Base-by-base conservation (phyloP, 1,284 basidiomycete species). In the Mycena citricolor region DNA sequence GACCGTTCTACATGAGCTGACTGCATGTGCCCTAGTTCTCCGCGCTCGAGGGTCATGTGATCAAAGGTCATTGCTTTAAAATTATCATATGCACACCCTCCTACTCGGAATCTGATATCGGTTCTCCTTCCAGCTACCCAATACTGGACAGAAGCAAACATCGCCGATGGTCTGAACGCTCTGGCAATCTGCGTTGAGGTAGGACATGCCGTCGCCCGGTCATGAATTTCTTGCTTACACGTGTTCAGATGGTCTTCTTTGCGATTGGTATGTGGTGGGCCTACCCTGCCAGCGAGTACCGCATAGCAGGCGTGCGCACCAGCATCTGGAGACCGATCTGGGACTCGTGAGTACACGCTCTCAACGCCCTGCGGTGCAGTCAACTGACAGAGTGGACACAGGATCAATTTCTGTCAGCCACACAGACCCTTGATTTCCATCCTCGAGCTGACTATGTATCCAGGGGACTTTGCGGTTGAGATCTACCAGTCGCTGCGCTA, bases 181-280 rank as follows among this genome's bases (percentile, higher is more conserved):
- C 71, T 95, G 12, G 70, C 85, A 11, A 91, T 81, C 12, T 89
- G 86, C 51, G 79, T 93, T 33, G 92, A 94, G 74, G 86, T 87
- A 48, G 29, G 57, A 42, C 30, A 23, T 40, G 10, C 48, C 14
- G 12, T 13, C 7, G 24, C 11, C 11, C 17, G 16, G 14, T 17
- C 10, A 16, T 29, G 4, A 12, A 13, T 10, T n/a, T 21, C 12
- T 17, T 33, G 14, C 21, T 32, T 23, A 13, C 39, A 44, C 29
- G 6, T 24, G 39, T 17, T 2, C 48, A 83, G 83, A 92, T 92
- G 90, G 82, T 93, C 26, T 69, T 91, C 60, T 91, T 93, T 61
- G 73, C 88, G 7, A 49, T 64, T 1, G 68, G 86, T 41, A 91
- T 92, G 83, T 73, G 78, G 66, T 92, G 87, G 85, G 86, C 91